These are phyloP conservation scores for Cystoderma amianthinum DNA, from an alignment of 768 basidiomycete species.

Conservation along the genomic window DNA sequence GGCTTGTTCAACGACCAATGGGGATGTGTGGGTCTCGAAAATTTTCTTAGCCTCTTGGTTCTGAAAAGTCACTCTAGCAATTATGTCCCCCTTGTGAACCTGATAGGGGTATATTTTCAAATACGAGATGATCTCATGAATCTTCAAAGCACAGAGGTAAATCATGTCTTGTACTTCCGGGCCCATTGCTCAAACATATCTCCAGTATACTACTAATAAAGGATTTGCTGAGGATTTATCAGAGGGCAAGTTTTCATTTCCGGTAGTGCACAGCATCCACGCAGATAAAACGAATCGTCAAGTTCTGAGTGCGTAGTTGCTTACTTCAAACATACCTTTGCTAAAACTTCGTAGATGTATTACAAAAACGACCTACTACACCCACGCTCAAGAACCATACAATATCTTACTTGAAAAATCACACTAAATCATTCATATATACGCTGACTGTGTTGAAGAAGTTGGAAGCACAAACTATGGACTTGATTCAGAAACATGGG, in stretches of 20 bases:
- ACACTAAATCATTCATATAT: constrained; percentile 85
- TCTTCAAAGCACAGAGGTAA: constrained; percentile 76
- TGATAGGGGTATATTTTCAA: constrained; percentile 93
- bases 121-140: constrained; percentile 99
- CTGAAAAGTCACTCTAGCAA: constrained; percentile 39
- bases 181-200: not conserved
- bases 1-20: constrained; percentile 53
- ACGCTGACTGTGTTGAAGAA: constrained; percentile 62
- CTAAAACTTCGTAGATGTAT: constrained; percentile 54
- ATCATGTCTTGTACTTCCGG: constrained; percentile 6
- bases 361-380: constrained; percentile 82
- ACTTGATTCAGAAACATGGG: constrained; percentile 68
- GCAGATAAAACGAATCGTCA: constrained; percentile 71
- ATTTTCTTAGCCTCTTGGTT: not conserved
- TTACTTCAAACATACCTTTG: not conserved
- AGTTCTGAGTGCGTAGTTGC: constrained; percentile 63
- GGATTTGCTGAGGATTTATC: constrained; percentile 92
- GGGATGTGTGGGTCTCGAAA: constrained; percentile 38
- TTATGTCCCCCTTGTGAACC: constrained; percentile 88
- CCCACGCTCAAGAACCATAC: constrained; percentile 76
- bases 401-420: constrained; percentile 69
- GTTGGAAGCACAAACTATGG: constrained; percentile 60
- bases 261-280: constrained; percentile 84
- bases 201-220: constrained; percentile 76
- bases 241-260: constrained; percentile 98